A percentile compares a stretch with the other conserved stretches of the same genome.
phyloP scores from a whole-genome alignment of 495 filamentous ascomycete genomes.

The Penicillium salamii region DNA sequence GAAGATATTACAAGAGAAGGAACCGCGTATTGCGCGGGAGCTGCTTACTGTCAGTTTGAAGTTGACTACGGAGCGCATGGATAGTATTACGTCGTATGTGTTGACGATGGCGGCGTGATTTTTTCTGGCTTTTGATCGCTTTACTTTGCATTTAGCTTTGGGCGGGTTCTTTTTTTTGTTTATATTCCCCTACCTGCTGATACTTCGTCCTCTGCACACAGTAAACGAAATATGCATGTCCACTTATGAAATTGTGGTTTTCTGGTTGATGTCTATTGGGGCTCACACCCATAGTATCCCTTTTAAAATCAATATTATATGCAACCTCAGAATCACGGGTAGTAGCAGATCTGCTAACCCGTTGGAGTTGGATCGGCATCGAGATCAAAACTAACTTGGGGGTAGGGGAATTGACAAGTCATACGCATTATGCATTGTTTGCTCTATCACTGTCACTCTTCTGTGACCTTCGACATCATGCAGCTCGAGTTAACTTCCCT shows the following conservation, averaged over 20 bases:
- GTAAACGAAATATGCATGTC: neutral
- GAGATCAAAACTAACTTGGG: no score
- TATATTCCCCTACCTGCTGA: neutral
- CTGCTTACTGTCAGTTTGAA: conserved; percentile 80
- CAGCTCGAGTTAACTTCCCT: conserved; percentile 4
- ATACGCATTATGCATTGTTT: no score
- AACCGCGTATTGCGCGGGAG: conserved; percentile 77
- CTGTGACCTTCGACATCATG: no score
- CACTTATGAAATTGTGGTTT: neutral
- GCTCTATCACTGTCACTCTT: no score
- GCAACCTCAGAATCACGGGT: no score
- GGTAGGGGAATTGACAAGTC: no score
- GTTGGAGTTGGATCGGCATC: no score
- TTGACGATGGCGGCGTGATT: conserved; percentile 7
- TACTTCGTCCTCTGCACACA: neutral
- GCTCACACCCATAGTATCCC: no score
- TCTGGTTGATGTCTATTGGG: no score
- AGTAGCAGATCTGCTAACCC: no score
- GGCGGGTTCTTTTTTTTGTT: neutral
- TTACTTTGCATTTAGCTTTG: conserved; percentile 8
- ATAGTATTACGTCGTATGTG: conserved; percentile 76
- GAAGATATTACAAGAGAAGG: conserved; percentile 62
- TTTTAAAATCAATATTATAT: no score
- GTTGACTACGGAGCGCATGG: conserved; percentile 85
- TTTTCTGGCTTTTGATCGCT: neutral